Evolutionary conservation across 139 green algal genomes (phyloP).

Genomic region (Tetraselmis striata): DNA sequence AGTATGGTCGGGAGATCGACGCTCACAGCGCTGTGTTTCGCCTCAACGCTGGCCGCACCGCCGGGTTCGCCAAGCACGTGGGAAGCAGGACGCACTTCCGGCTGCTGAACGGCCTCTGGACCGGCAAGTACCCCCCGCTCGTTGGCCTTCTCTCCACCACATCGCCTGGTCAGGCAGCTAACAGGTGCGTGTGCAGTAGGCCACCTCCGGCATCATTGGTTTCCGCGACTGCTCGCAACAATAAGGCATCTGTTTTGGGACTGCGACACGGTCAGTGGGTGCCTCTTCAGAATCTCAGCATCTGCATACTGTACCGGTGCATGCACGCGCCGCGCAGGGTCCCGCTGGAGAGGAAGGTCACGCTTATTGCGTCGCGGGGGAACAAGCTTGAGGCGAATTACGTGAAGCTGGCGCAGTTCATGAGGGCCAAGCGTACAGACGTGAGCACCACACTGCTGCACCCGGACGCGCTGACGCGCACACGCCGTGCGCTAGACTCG

Average conservation of each 20-base stretch:
- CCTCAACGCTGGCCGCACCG: not conserved
- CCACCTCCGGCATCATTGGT: no score
- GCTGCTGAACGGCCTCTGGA: not conserved
- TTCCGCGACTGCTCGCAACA: no score
- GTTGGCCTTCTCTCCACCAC: not conserved
- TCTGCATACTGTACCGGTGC: no score
- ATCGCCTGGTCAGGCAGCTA: not conserved
- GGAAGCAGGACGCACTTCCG: slow-evolving; percentile 5
- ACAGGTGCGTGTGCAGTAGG: no score
- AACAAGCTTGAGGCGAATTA: not conserved
- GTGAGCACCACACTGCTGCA: not conserved
- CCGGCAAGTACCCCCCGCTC: not conserved
- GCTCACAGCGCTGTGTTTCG: slow-evolving; percentile 2
- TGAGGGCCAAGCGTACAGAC: not conserved
- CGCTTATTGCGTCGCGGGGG: not conserved
- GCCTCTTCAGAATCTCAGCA: no score
- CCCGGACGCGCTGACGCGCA: not conserved
- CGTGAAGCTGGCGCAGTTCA: not conserved
- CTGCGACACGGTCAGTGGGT: no score
- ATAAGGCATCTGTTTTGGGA: no score
- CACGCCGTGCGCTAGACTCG: not conserved
- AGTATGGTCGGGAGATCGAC: slow-evolving; percentile 1
- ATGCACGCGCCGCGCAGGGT: not conserved
- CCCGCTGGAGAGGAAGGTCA: not conserved
- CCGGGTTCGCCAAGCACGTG: not conserved